Percentiles rank a stretch among this genome's conserved stretches.
These are phyloP conservation scores for Chrysanthemum lavandulifolium DNA, from an alignment of 129 eudicot species.

Conservation along the genomic window DNA sequence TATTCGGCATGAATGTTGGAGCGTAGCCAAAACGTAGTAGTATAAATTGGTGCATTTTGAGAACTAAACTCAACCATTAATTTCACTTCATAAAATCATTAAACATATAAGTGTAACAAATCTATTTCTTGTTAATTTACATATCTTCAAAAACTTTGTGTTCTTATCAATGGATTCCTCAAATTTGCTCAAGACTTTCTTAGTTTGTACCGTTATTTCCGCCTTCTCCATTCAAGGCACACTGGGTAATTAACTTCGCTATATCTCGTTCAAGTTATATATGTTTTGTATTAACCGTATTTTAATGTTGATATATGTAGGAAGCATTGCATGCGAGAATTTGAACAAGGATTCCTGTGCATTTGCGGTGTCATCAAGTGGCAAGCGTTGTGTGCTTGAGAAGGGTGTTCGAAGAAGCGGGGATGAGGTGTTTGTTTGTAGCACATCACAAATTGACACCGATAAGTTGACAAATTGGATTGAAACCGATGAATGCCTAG, in stretches of 20 bases:
- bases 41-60: too few species aligned
- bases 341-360: slow-evolving; percentile 70
- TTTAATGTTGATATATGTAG: slow-evolving; percentile 19
- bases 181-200: background rate
- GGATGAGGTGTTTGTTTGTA: slow-evolving; percentile 49
- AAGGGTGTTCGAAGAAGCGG: slow-evolving; percentile 56
- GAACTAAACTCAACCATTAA: too few species aligned
- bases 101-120: too few species aligned
- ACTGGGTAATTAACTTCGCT: too few species aligned
- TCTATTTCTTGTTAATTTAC: too few species aligned
- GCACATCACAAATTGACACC: slow-evolving; percentile 66
- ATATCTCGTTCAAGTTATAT: background rate
- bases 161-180: too few species aligned
- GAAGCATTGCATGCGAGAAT: slow-evolving; percentile 63
- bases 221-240: too few species aligned
- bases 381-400: slow-evolving; percentile 87
- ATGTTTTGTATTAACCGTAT: background rate
- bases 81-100: too few species aligned
- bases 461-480: slow-evolving; percentile 51
- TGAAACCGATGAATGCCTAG: slow-evolving; percentile 61
- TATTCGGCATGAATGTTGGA: too few species aligned
- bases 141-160: too few species aligned
- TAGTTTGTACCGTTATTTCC: too few species aligned
- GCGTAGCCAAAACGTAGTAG: too few species aligned
- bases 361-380: slow-evolving; percentile 66